Base-by-base conservation (phyloP, 2,329 filamentous ascomycete genomes). In the Lojkania enalia region DNA sequence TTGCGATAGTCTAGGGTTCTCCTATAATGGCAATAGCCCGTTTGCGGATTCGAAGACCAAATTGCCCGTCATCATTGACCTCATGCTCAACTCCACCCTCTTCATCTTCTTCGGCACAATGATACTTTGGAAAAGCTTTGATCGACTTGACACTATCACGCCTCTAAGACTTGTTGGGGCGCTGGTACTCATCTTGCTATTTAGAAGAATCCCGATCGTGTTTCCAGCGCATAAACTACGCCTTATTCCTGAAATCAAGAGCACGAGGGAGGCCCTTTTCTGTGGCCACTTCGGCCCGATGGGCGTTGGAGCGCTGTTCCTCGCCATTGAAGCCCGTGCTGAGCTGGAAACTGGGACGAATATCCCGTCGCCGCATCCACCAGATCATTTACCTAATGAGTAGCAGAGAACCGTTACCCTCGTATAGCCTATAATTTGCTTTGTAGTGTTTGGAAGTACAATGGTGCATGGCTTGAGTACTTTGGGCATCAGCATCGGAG, bases 251-350 rank as follows among this genome's bases (percentile, higher is more conserved):
- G 72, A 77, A 39, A 70, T 81, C 35, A 61, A 67, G 5, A 79
- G 77, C 0, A 73, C 72, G 16, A 70, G 71, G 4, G 79, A 82
- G 59, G 78, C 78, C 0, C 57, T 81, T 0, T 82, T 82, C 59
- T 72, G 71, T 32, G 78, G 79, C 0, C 79, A 82, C 55, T 82
- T 82, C 45, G 78, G 78, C 0, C 78, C 78, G 6, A 81, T 82
- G 73, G 79, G 79, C 14, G 71, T 82, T 1, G 79, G 78, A 2
- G 79, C 76, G 0, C 60, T 82, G 5, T 82, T 82, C 62, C 71
- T 82, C 1, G 77, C 78, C 1, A 79, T 82, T 35, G 79, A 82
- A 66, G 75, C 77, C 0, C 65, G 77, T 18, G 77, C 75, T 0
- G 69, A 78, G 45, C 67, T 82, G 0, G 78, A 81, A 52, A 80